A percentile compares a stretch with the other conserved stretches of the same genome.
These are phyloP conservation scores for Starmerella ratchasimensis DNA, from an alignment of 805 yeast species.

Conservation along the genomic window DNA sequence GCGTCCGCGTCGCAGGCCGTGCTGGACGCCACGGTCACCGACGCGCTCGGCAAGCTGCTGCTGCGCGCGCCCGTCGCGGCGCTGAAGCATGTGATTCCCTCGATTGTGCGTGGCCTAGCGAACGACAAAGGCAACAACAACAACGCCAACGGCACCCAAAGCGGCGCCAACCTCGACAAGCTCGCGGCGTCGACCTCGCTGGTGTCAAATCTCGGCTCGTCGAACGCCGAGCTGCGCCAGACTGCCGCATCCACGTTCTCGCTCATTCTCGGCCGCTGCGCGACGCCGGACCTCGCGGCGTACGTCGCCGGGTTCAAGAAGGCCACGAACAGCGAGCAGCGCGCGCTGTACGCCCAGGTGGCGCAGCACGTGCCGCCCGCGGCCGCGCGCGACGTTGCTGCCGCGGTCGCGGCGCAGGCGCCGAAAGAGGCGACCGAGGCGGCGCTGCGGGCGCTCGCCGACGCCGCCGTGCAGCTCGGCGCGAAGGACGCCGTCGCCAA, in stretches of 20 bases:
- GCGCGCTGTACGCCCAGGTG: constrained; percentile 37
- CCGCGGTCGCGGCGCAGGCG: constrained; percentile 38
- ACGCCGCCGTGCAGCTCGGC: constrained; percentile 30
- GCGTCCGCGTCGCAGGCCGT: constrained; percentile 22
- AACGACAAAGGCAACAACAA: neutral
- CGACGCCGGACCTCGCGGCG: constrained; percentile 36
- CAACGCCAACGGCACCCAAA: too few species aligned
- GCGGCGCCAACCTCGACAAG: constrained; percentile 31
- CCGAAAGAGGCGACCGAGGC: constrained; percentile 65
- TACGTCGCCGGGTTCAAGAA: constrained; percentile 45
- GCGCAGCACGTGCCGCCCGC: constrained; percentile 24
- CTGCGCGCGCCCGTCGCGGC: constrained; percentile 67
- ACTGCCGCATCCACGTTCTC: constrained; percentile 33
- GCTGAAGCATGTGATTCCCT: constrained; percentile 41
- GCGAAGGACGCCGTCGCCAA: constrained; percentile 27
- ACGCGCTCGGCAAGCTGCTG: constrained; percentile 58
- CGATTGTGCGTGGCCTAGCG: constrained; percentile 29
- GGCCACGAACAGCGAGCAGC: constrained; percentile 51
- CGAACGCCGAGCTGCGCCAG: constrained; percentile 51
- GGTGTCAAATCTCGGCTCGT: constrained; percentile 46
- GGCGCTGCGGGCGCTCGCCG: constrained; percentile 38
- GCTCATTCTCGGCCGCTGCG: constrained; percentile 23
- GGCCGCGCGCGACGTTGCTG: constrained; percentile 25
- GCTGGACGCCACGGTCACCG: constrained; percentile 34
- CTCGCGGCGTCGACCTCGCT: constrained; percentile 34